Evolutionary conservation across 257 asterid species (phyloP).

Genomic region (Petunia secreta): DNA sequence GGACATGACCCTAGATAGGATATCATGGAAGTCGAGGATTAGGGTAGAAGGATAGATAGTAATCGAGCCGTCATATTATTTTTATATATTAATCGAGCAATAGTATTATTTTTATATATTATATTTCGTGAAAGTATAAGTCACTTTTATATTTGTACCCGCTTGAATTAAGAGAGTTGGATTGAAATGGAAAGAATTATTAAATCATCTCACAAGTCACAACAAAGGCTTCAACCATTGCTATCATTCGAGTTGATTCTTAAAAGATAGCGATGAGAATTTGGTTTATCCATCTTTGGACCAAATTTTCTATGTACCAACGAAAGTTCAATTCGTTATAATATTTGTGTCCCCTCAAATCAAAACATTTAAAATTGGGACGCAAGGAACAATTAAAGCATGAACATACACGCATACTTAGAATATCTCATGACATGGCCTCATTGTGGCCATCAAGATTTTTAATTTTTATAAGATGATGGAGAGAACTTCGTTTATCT

Average conservation of each 20-base stretch:
- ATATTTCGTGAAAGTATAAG: neutral
- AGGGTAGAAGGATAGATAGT: no score
- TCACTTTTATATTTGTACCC: neutral
- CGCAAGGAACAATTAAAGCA: neutral
- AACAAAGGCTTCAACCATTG: conserved; percentile 24
- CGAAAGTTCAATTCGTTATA: neutral
- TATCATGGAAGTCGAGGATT: no score
- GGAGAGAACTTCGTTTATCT: neutral
- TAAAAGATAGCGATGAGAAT: neutral
- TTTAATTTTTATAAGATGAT: neutral
- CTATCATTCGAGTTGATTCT: conserved; percentile 5
- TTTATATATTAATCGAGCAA: no score
- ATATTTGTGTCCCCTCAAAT: neutral
- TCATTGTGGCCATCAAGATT: neutral
- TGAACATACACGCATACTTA: neutral
- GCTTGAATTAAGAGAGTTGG: neutral
- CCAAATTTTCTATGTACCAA: neutral
- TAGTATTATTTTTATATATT: no score
- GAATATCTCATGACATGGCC: neutral
- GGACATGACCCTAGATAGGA: no score
- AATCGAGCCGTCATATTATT: no score
- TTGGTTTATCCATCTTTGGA: neutral
- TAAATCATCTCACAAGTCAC: neutral
- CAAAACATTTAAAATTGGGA: neutral
- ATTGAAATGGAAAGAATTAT: neutral